A percentile compares a stretch with the other conserved stretches of the same genome.
Evolutionary conservation across 805 yeast species (phyloP).

Genomic region (Candida yuanshanica): DNA sequence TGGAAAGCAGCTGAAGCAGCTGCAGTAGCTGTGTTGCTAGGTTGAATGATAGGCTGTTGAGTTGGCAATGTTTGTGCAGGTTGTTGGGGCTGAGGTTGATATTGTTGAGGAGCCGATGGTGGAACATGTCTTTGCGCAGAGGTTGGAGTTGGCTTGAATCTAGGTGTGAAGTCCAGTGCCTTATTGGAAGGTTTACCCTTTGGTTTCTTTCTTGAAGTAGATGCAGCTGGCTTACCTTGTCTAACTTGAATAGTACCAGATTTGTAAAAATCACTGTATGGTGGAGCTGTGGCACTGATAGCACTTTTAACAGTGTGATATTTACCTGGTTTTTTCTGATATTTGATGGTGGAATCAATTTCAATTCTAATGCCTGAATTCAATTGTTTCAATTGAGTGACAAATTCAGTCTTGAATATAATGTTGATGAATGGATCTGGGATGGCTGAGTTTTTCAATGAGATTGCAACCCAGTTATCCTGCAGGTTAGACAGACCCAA

Average conservation of each 20-base stretch:
- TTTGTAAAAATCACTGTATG: constrained; percentile 69
- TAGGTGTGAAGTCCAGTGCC: constrained; percentile 26
- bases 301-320: constrained; percentile 67
- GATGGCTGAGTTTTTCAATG: constrained; percentile 30
- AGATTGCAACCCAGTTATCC: constrained; percentile 86
- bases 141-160: constrained; percentile 11
- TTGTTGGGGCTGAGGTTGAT: constrained; percentile 9
- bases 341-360: constrained; percentile 67
- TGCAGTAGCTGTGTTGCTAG: constrained; percentile 14
- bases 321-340: constrained; percentile 88
- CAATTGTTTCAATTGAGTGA: constrained; percentile 63
- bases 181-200: constrained; percentile 36
- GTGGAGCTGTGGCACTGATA: constrained; percentile 58
- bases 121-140: constrained; percentile 21
- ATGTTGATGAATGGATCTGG: constrained; percentile 82
- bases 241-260: constrained; percentile 81
- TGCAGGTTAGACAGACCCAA: constrained; percentile 70
- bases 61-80: constrained; percentile 4
- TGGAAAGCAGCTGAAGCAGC: constrained; percentile 36
- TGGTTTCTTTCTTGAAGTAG: constrained; percentile 73
- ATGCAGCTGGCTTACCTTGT: constrained; percentile 69
- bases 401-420: constrained; percentile 82
- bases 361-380: constrained; percentile 54
- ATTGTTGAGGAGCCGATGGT: constrained; percentile 25
- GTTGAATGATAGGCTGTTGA: constrained; percentile 1